Evolutionary conservation across 371 early-diverging fungal genomes (phyloP).

Genomic region (Mucor saturninus): DNA sequence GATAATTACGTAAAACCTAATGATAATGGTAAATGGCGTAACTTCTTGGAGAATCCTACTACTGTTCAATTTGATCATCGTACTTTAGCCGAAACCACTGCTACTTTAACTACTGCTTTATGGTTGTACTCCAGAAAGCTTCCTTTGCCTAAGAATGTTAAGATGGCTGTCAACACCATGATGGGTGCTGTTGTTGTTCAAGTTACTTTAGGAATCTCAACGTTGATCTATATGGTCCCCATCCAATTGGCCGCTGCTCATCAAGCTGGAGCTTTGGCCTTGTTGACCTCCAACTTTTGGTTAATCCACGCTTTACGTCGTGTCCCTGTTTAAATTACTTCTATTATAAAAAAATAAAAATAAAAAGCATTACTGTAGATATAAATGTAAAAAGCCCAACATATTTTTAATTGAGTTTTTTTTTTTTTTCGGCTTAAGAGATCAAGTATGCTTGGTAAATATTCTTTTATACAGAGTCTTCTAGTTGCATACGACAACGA

Average conservation of each 20-base stretch:
- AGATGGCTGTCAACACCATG: constrained; percentile 73
- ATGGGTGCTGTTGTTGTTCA: constrained; percentile 78
- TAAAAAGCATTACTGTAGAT: too few species aligned
- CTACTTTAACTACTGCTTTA: constrained; percentile 69
- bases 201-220: constrained; percentile 89
- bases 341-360: too few species aligned
- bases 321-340: constrained; percentile 45
- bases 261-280: constrained; percentile 92
- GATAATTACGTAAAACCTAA: constrained; percentile 56
- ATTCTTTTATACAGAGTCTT: too few species aligned
- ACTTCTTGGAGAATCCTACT: constrained; percentile 91
- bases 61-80: constrained; percentile 97
- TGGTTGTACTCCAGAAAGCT: constrained; percentile 76
- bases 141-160: constrained; percentile 71
- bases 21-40: constrained; percentile 74
- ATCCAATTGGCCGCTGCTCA: constrained; percentile 93
- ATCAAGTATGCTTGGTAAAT: too few species aligned
- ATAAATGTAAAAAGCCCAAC: too few species aligned
- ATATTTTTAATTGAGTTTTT: too few species aligned
- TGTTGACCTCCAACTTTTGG: constrained; percentile 82
- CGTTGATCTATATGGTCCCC: constrained; percentile 92
- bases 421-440: too few species aligned
- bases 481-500: too few species aligned
- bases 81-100: constrained; percentile 84
- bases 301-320: constrained; percentile 79